Conservation (phyloP, 257 asterid genomes). For the Linderniella brevidens region DNA sequence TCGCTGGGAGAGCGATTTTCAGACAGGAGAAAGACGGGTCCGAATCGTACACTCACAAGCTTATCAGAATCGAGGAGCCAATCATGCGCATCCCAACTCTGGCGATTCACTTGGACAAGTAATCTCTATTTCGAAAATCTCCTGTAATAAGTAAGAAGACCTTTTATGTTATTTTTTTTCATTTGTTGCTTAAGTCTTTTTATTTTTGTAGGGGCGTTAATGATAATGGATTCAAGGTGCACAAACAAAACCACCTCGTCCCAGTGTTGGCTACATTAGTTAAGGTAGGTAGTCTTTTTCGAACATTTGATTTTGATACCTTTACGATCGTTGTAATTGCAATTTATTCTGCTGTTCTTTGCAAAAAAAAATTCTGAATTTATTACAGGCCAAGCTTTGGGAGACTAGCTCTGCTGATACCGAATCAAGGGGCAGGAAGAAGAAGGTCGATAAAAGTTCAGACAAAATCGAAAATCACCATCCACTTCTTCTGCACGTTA, state of each 20-base stretch:
- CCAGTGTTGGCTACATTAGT: constrained; percentile 83
- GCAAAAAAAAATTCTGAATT: too few species aligned
- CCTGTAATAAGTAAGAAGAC: too few species aligned
- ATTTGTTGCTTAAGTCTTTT: constrained; percentile 5
- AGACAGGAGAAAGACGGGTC: constrained; percentile 46
- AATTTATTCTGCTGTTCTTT: too few species aligned
- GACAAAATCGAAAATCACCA: too few species aligned
- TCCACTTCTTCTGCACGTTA: too few species aligned
- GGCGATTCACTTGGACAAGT: constrained; percentile 97
- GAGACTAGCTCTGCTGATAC: too few species aligned
- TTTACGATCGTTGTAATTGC: too few species aligned
- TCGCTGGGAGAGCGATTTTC: constrained; percentile 80
- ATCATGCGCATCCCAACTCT: constrained; percentile 91
- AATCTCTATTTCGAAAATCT: too few species aligned
- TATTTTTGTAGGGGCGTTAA: constrained; percentile 50
- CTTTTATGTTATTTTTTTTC: background rate
- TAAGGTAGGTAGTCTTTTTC: constrained; percentile 42
- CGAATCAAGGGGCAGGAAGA: too few species aligned
- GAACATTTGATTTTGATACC: too few species aligned
- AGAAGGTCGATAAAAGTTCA: too few species aligned
- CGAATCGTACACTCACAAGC: constrained; percentile 44
- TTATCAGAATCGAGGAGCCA: constrained; percentile 69
- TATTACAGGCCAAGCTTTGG: too few species aligned
- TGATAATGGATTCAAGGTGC: constrained; percentile 83
- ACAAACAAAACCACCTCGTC: constrained; percentile 68